Evolutionary conservation across 768 basidiomycete species (phyloP), one percentile per base, ranked within the genome.

Genomic region (Suillus clintonianus): DNA sequence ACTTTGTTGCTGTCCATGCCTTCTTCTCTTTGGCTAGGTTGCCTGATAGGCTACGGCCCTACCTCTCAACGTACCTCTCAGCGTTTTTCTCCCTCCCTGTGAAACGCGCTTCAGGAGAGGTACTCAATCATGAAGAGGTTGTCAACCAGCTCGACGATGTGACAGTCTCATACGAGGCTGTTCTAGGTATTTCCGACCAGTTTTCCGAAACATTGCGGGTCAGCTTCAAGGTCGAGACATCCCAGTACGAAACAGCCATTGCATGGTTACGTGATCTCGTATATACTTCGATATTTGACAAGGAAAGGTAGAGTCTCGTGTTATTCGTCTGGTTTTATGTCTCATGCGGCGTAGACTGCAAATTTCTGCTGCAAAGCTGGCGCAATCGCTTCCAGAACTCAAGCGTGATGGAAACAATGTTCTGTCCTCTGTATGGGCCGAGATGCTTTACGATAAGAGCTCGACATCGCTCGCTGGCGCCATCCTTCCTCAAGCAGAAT

Each of bases 81-180:
- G 82, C 94, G 1, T 92, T 99, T 81, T 99, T 97, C 76, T 88
- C 92, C 15, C 82, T 99, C 0, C 95, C 96, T 3, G 84, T 99
- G 39, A 85, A 79, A 55, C 82, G 89, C 37, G 80, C 85, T 45
- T 83, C 83, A 60, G 97, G 96, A 3, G 85, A 89, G 65, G 77
- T 78, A 43, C 78, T 99, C 51, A 80, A 84, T 11, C 92, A 95
- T 66, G 97, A 99, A 76, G 87, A 96, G 61, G 97, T 98, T 32
- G 85, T 98, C 65, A 90, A 96, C 75, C 86, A 86, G 65, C 86
- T 99, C 2, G 95, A 97, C 70, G 85, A 95, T 73, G 90, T 92
- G 68, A 98, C 97, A 0, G 94, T 99, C 30, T 87, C 86, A 3
- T 97, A 98, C 72, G 89, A 91, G 61, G 85, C 84, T 62, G 82